phyloP scores from a whole-genome alignment of 495 filamentous ascomycete genomes.

The Bacidia gigantensis region DNA sequence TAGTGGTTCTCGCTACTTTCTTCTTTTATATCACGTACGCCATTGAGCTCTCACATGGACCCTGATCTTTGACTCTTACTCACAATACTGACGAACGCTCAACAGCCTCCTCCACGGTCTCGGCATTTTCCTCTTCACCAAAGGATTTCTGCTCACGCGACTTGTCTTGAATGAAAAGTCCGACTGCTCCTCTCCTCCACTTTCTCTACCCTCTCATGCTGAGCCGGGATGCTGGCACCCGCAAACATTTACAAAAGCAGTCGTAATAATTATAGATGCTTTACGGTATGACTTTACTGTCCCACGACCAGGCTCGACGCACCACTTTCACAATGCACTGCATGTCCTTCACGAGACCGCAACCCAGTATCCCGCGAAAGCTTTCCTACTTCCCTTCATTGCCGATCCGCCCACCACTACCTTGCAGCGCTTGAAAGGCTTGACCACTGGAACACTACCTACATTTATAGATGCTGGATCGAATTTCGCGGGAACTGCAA shows the following conservation, averaged over 20 bases:
- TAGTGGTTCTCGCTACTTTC: slow-evolving; percentile 36
- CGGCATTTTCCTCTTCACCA: slow-evolving; percentile 85
- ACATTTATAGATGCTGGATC: slow-evolving; percentile 89
- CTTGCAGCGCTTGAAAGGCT: slow-evolving; percentile 77
- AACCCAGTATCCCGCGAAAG: slow-evolving; percentile 55
- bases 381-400: slow-evolving; percentile 88
- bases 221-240: slow-evolving; percentile 85
- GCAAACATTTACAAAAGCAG: slow-evolving; percentile 78
- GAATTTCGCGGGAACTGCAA: slow-evolving; percentile 92
- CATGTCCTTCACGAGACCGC: slow-evolving; percentile 76
- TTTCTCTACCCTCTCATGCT: slow-evolving; percentile 36
- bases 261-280: slow-evolving; percentile 86
- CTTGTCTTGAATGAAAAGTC: slow-evolving; percentile 83
- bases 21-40: slow-evolving; percentile 33
- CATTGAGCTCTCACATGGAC: neutral
- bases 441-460: slow-evolving; percentile 90
- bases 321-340: slow-evolving; percentile 76
- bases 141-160: slow-evolving; percentile 90
- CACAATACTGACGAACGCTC: neutral
- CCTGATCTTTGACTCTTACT: neutral
- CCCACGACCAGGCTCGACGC: slow-evolving; percentile 47
- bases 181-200: slow-evolving; percentile 58
- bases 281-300: slow-evolving; percentile 94
- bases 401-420: slow-evolving; percentile 93
- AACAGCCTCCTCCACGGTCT: slow-evolving; percentile 54